Evolutionary conservation across 2,329 filamentous ascomycete genomes (phyloP), one percentile per base, ranked within the genome.

Genomic region (Juglanconis oblonga): DNA sequence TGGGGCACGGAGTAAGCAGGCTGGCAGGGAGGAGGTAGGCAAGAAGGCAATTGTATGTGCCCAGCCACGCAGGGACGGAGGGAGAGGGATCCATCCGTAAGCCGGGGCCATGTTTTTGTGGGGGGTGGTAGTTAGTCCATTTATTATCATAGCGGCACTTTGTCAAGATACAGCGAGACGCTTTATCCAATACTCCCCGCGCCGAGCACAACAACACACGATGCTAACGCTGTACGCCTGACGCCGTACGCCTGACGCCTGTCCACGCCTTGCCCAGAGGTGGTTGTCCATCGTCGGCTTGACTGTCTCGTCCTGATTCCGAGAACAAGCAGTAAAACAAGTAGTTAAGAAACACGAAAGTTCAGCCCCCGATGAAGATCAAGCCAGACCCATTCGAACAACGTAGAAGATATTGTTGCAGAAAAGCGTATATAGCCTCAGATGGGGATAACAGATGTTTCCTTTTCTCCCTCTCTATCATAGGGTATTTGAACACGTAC

Each of bases 391-490:
- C 10, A 10, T 35, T 36, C 24, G 13, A 53, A 31, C 36, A 59
- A 50, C 33, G 40, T 49, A 40, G 35, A 49, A 40, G 50, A 49
- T 40, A 35, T 50, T n/a, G 10, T 50, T 40, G 48, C 40, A 36
- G 13, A 32, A 52, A 32, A 48, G 51, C 14, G 33, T 48, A 45
- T 48, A 48, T 51, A 52, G 44, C 47, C 38, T 40, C n/a, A 58
- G 56, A 36, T 38, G 38, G 38, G 33, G 50, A 58, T 38, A 52
- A 55, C 33, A 50, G 38, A 42, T 40, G 32, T 32, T 48, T 53
- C 52, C 59, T 38, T 53, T 50, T 47, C 55, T 52, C 61, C 52
- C 54, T 58, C 57, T 65, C 57, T 60, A 56, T 65, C 63, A 59
- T 61, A 33, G 55, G 52, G 56, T 55, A 59, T 62, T 55, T 58